Base-by-base conservation (phyloP, 768 basidiomycete genomes). In the Leccinum subgranulosum region DNA sequence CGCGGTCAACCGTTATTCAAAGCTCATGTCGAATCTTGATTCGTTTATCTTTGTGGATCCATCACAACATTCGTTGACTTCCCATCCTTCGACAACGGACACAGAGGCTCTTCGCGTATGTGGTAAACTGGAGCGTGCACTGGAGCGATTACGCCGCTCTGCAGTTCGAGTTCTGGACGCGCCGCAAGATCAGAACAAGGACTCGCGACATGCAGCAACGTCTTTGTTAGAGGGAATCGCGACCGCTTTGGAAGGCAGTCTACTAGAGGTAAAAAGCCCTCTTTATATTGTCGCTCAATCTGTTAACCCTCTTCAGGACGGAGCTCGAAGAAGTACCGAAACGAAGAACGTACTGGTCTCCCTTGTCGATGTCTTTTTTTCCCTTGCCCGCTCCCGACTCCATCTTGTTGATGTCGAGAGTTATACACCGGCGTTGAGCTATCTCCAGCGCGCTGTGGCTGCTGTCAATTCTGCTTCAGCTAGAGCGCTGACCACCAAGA, bases 101-200 rank as follows among this genome's bases (percentile, higher is more conserved):
- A 8, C 39, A 66, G 61, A 69, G 21, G 53, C 63, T 15, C 29
- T 64, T 50, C 77, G 79, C 2, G 71, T 76, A 31, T 72, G 72
- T 19, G 77, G 74, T 21, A 90, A 88, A 67, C 71, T 86, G 14
- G 80, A 83, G 51, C 79, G 86, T 25, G 81, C 84, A 0, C 59
- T 90, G 11, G 88, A 88, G 66, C 75, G 82, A 51, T 63, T 85
- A 14, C 76, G 86, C 19, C 77, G 85, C 52, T 71, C 74, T n/a
- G 74, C 75, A 12, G 62, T 82, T 33, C 81, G 79, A 48, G 60
- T 77, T 19, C 53, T 87, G 17, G 86, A 86, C 41, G 60, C 56
- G 9, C 50, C 54, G 2, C 61, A 55, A 53, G 33, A 39, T 39
- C 57, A 60, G 47, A 54, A 50, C 47, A 50, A 54, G 23, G 58